A percentile compares a stretch with the other conserved stretches of the same genome.
These are phyloP conservation scores for Aspergillus biplanus DNA, from an alignment of 495 filamentous ascomycete genomes.

Conservation along the genomic window DNA sequence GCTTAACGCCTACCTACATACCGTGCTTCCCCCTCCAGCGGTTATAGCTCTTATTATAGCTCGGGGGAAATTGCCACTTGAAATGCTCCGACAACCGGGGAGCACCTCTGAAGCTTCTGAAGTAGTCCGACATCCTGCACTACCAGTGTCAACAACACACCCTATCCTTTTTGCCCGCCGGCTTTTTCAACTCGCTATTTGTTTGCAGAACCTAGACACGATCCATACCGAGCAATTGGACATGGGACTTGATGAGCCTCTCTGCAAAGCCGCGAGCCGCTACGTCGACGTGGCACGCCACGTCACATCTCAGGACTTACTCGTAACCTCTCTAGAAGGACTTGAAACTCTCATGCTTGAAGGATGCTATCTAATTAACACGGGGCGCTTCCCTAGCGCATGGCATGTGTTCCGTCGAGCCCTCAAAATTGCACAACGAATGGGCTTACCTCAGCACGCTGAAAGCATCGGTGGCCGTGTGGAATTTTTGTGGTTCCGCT, in stretches of 20 bases:
- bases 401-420: slow-evolving; percentile 49
- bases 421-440: slow-evolving; percentile 43
- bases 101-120: background rate
- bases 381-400: slow-evolving; percentile 45
- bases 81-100: background rate
- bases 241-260: slow-evolving; percentile 35
- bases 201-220: slow-evolving; percentile 48
- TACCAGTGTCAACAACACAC: slow-evolving; percentile 39
- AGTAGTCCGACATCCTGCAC: background rate
- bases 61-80: background rate
- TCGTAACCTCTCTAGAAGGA: slow-evolving; percentile 52
- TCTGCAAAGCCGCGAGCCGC: slow-evolving; percentile 29
- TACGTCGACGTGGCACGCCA: slow-evolving; percentile 42
- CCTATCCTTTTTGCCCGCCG: slow-evolving; percentile 48
- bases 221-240: slow-evolving; percentile 24
- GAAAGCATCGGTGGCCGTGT: slow-evolving; percentile 15
- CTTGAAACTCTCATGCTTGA: slow-evolving; percentile 52
- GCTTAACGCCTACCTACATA: background rate
- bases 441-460: slow-evolving; percentile 31
- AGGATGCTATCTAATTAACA: slow-evolving; percentile 45
- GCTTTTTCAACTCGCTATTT: slow-evolving; percentile 51
- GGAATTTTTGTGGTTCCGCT: slow-evolving; percentile 44
- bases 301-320: slow-evolving; percentile 53
- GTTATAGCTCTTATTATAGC: background rate
- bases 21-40: background rate